A percentile compares a stretch with the other conserved stretches of the same genome.
Conservation (phyloP, 495 filamentous ascomycete genomes). For the Delitschia confertaspora region DNA sequence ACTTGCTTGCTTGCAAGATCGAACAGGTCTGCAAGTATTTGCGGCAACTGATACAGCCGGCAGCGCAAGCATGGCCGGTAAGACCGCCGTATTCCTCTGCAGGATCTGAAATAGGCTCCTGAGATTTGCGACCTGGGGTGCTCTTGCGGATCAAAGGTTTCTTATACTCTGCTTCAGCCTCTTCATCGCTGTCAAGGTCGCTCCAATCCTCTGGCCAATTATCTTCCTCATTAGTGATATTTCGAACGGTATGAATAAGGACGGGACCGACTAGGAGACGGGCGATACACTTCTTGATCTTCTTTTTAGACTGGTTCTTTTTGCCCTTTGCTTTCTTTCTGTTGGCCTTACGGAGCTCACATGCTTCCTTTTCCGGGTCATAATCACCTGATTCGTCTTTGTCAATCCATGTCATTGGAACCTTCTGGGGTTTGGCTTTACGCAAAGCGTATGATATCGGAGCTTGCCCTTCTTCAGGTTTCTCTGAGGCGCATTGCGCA, state of each 20-base stretch:
- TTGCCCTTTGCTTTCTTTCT: background rate
- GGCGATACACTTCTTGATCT: slow-evolving; percentile 10
- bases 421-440: too few relatives aligned
- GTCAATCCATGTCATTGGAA: slow-evolving; percentile 6
- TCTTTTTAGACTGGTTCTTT: background rate
- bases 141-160: background rate
- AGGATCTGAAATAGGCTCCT: slow-evolving; percentile 17
- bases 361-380: slow-evolving; percentile 11
- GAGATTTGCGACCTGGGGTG: slow-evolving; percentile 1
- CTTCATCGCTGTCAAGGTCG: slow-evolving; percentile 10
- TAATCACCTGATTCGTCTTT: slow-evolving; percentile 16
- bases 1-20: slow-evolving; percentile 5
- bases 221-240: slow-evolving; percentile 10
- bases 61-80: slow-evolving; percentile 11
- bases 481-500: too few relatives aligned
- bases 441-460: too few relatives aligned
- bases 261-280: background rate
- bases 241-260: slow-evolving; percentile 1
- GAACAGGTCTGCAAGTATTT: background rate
- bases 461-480: too few relatives aligned
- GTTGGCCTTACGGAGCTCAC: slow-evolving; percentile 3
- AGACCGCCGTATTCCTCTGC: slow-evolving; percentile 3
- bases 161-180: background rate
- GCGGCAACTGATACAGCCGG: slow-evolving; percentile 12
- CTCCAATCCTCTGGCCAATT: slow-evolving; percentile 17